These are phyloP conservation scores for Phlebopus sp. DNA, from an alignment of 1,284 basidiomycete species.

Conservation along the genomic window DNA sequence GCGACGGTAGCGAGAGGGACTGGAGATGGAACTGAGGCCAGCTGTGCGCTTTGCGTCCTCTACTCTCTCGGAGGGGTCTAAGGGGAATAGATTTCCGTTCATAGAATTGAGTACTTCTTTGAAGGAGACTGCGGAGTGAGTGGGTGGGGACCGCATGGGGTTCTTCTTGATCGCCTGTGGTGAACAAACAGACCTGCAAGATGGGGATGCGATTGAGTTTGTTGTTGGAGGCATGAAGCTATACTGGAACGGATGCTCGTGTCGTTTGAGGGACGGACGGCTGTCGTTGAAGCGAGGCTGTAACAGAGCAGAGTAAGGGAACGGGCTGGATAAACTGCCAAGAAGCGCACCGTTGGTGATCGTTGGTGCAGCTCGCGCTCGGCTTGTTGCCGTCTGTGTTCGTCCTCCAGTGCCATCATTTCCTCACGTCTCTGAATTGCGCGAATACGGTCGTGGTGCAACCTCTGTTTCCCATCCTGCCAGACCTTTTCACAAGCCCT, in stretches of 20 bases:
- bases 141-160: constrained; percentile 4
- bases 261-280: constrained; percentile 10
- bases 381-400: constrained; percentile 17
- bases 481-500: constrained; percentile 48
- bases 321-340: not conserved
- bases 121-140: constrained; percentile 42
- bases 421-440: constrained; percentile 39
- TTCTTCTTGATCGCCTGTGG: constrained; percentile 11
- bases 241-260: constrained; percentile 27
- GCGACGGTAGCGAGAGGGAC: constrained; percentile 18
- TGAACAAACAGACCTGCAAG: constrained; percentile 7
- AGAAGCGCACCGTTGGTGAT: constrained; percentile 18
- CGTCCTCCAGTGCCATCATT: constrained; percentile 31
- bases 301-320: constrained; percentile 9
- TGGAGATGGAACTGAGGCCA: constrained; percentile 19
- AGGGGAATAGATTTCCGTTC: constrained; percentile 58
- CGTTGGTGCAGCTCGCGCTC: constrained; percentile 12
- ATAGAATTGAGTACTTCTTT: constrained; percentile 56
- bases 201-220: constrained; percentile 9
- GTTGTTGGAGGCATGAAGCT: constrained; percentile 25
- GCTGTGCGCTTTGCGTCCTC: constrained; percentile 28
- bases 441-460: constrained; percentile 41
- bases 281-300: constrained; percentile 21
- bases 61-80: constrained; percentile 37
- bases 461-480: constrained; percentile 45